These are phyloP conservation scores for Salicornia ramosissima DNA, from an alignment of 148 eudicot species.

Conservation along the genomic window DNA sequence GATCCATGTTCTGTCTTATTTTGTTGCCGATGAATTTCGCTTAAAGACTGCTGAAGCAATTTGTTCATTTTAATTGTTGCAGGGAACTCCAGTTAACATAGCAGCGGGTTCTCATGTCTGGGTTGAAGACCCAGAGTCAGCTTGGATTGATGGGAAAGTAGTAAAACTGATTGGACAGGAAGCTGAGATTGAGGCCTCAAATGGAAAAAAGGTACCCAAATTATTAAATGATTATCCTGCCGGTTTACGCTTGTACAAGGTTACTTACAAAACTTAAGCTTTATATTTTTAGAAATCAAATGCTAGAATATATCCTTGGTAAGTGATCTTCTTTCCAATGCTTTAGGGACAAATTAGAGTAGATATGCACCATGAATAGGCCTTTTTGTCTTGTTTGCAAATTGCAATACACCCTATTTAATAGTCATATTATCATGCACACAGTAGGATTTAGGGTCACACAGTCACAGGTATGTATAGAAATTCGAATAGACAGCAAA, in stretches of 20 bases:
- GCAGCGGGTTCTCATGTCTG: conserved; percentile 85
- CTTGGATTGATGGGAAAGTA: conserved; percentile 82
- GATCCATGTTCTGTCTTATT: neutral
- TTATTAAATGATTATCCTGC: neutral
- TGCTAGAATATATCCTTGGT: neutral
- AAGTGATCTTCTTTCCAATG: neutral
- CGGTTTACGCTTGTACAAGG: neutral
- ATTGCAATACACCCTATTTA: neutral
- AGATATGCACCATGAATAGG: neutral
- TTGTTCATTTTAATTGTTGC: conserved; percentile 23
- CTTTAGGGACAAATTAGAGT: neutral
- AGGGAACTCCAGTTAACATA: conserved; percentile 86
- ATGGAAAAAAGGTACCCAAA: conserved; percentile 57
- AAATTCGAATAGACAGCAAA: neutral
- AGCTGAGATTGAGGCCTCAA: conserved; percentile 55
- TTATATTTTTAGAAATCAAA: neutral
- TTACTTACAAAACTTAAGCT: neutral
- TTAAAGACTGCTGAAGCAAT: neutral
- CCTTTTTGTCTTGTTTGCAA: neutral
- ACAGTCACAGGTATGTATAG: too few relatives aligned
- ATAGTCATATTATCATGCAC: neutral
- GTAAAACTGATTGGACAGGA: conserved; percentile 51
- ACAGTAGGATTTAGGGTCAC: neutral
- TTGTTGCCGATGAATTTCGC: neutral
- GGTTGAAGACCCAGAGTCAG: conserved; percentile 61